Conservation (phyloP, 2,329 filamentous ascomycete species). For the Neofusicoccum ribis region DNA sequence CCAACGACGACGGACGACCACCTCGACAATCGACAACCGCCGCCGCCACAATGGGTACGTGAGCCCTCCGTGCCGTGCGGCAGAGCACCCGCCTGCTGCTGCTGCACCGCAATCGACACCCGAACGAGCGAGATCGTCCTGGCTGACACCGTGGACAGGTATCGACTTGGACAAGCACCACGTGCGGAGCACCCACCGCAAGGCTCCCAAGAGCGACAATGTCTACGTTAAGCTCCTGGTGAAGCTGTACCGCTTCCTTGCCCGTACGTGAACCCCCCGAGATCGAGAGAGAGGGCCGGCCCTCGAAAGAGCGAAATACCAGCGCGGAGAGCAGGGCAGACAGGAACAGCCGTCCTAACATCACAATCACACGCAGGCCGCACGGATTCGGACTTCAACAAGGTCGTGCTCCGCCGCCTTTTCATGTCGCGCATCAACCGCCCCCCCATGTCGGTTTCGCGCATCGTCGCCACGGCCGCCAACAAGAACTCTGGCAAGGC, state of each 20-base stretch:
- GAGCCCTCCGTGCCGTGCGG: neutral
- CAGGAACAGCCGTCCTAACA: neutral
- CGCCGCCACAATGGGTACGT: conserved; percentile 21
- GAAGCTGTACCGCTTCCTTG: conserved; percentile 97
- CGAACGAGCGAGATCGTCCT: neutral
- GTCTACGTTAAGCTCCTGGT: conserved; percentile 96
- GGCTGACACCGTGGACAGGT: conserved; percentile 24
- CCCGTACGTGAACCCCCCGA: conserved; percentile 65
- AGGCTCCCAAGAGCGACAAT: conserved; percentile 97
- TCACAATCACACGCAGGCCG: conserved; percentile 61
- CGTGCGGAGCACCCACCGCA: conserved; percentile 72
- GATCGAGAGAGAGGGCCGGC: neutral
- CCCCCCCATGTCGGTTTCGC: conserved; percentile 80
- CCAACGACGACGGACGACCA: conserved; percentile 21
- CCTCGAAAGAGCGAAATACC: neutral
- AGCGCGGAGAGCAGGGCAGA: neutral
- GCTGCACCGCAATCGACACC: neutral
- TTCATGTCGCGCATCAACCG: conserved; percentile 99
- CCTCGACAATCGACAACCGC: conserved; percentile 18
- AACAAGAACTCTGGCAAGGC: conserved; percentile 53
- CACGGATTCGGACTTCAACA: conserved; percentile 98
- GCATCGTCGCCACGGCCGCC: conserved; percentile 68
- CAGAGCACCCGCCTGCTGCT: neutral
- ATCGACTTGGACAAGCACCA: conserved; percentile 58
- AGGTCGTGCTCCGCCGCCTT: conserved; percentile 93